Percentiles rank a stretch among this genome's conserved stretches.
These are phyloP conservation scores for Penicillium maclennaniae DNA, from an alignment of 495 filamentous ascomycete species.

Conservation along the genomic window DNA sequence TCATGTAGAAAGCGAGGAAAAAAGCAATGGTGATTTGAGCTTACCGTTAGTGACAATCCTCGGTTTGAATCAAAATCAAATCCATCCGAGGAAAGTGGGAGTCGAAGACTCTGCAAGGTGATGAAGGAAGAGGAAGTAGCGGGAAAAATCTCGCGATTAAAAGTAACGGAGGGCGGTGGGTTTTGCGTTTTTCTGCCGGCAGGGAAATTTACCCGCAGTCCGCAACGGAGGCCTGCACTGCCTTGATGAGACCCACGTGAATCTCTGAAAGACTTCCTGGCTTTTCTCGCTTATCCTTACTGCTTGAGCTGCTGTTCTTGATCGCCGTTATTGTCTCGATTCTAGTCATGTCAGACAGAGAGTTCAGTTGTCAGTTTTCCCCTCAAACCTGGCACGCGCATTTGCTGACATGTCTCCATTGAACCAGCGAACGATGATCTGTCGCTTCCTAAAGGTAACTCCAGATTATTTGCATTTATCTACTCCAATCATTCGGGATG, in stretches of 20 bases:
- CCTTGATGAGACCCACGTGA: constrained; percentile 18
- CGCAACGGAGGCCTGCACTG: constrained; percentile 13
- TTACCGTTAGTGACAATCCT: constrained; percentile 35
- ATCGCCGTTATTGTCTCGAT: neutral
- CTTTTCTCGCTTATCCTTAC: constrained; percentile 3
- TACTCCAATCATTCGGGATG: neutral
- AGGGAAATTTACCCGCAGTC: constrained; percentile 23
- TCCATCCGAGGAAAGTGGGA: constrained; percentile 6
- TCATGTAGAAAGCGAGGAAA: constrained; percentile 51
- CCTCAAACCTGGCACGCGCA: constrained; percentile 14
- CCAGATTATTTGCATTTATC: neutral
- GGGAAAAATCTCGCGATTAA: constrained; percentile 28
- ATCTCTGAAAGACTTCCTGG: constrained; percentile 6
- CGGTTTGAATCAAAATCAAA: constrained; percentile 12
- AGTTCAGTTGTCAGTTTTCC: constrained; percentile 68
- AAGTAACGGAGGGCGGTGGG: constrained; percentile 28
- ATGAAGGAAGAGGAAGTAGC: constrained; percentile 19
- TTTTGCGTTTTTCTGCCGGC: constrained; percentile 22
- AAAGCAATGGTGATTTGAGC: constrained; percentile 16
- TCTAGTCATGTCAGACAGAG: constrained; percentile 79
- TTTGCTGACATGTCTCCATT: constrained; percentile 20
- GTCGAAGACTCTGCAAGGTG: constrained; percentile 1
- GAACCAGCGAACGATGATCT: constrained; percentile 78
- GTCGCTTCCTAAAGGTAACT: constrained; percentile 85
- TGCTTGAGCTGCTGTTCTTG: neutral